These are phyloP conservation scores for Fragilaria crotonensis DNA, from an alignment of 108 stramenopile species.

Conservation along the genomic window DNA sequence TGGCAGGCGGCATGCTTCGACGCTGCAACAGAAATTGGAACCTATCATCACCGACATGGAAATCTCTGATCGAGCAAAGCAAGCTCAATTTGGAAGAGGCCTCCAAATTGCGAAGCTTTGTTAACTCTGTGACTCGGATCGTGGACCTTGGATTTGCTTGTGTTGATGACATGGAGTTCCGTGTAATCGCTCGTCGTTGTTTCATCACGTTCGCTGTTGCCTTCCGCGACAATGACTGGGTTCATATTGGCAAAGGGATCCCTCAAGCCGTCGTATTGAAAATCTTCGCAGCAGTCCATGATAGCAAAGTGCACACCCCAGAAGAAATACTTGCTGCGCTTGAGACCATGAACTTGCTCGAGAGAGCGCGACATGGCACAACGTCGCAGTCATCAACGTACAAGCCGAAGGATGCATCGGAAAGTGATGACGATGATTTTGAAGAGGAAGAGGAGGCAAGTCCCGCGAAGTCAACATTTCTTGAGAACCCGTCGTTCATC, in stretches of 20 bases:
- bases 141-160: conserved; percentile 76
- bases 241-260: conserved; percentile 69
- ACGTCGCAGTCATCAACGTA: no score
- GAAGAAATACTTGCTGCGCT: conserved; percentile 45
- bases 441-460: background rate
- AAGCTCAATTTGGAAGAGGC: conserved; percentile 78
- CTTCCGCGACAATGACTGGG: conserved; percentile 75
- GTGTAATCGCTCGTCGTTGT: conserved; percentile 60
- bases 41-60: conserved; percentile 72
- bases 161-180: conserved; percentile 41
- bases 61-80: conserved; percentile 61
- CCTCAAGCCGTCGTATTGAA: conserved; percentile 67
- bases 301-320: background rate
- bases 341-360: conserved; percentile 74
- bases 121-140: conserved; percentile 68
- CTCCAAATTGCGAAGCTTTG: conserved; percentile 73
- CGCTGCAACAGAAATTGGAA: conserved; percentile 79
- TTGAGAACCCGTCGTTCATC: conserved; percentile 21
- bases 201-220: conserved; percentile 81
- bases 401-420: no score
- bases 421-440: background rate
- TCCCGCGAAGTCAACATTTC: background rate
- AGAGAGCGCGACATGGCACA: conserved; percentile 62
- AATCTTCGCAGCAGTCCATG: conserved; percentile 52
- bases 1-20: conserved; percentile 82